Conservation (phyloP, 352 stramenopile genomes). For the Pythium apleroticum region DNA sequence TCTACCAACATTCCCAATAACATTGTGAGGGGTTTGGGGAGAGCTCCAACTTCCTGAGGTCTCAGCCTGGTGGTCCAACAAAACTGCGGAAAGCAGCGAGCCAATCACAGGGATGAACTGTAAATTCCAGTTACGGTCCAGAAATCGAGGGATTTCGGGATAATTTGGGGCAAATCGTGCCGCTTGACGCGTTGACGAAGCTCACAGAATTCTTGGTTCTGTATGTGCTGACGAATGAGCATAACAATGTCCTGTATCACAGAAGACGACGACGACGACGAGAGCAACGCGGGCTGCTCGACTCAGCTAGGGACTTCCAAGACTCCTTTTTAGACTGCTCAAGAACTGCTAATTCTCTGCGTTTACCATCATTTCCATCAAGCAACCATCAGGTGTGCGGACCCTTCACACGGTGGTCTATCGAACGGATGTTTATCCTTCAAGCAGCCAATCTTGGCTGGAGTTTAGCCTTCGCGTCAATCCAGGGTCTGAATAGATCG, state of each 20-base stretch:
- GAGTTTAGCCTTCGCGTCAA: too few species aligned
- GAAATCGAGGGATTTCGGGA: neutral
- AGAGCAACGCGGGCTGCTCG: too few species aligned
- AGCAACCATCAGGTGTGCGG: too few species aligned
- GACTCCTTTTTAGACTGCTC: too few species aligned
- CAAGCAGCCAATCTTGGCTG: too few species aligned
- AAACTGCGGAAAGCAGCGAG: neutral
- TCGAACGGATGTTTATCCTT: neutral
- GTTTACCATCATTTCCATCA: neutral
- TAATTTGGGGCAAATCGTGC: neutral
- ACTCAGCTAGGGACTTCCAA: too few species aligned
- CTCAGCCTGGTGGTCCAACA: neutral
- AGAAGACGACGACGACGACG: too few species aligned
- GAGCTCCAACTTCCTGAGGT: neutral
- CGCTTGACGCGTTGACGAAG: neutral
- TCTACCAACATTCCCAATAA: constrained; percentile 6
- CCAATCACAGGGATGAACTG: neutral
- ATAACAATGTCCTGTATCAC: neutral
- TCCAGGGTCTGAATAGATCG: neutral
- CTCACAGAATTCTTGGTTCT: neutral
- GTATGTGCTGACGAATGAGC: neutral
- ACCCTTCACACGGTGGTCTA: neutral
- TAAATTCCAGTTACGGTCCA: neutral
- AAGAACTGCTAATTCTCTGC: too few species aligned
- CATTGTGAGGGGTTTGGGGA: neutral